Evolutionary conservation across 2,329 filamentous ascomycete genomes (phyloP).

Genomic region (Claviceps africana): DNA sequence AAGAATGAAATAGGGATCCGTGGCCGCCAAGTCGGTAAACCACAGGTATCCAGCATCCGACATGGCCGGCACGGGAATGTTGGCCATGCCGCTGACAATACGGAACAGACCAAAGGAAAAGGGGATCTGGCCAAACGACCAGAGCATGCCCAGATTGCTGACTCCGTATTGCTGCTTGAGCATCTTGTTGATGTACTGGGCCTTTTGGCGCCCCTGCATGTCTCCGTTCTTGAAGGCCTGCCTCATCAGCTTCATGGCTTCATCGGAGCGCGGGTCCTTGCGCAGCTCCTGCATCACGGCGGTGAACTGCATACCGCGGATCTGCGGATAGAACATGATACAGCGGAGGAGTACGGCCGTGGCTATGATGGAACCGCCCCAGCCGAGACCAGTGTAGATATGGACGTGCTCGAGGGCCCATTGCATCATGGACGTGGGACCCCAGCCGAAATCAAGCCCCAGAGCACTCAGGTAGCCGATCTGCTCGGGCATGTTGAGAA

Average conservation of each 20-base stretch:
- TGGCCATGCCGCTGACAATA: slow-evolving; percentile 57
- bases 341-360: slow-evolving; percentile 52
- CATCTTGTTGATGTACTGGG: slow-evolving; percentile 21
- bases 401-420: slow-evolving; percentile 73
- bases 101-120: slow-evolving; percentile 73
- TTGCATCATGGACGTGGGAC: slow-evolving; percentile 60
- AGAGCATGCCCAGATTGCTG: slow-evolving; percentile 20
- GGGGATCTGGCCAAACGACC: slow-evolving; percentile 37
- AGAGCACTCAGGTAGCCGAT: slow-evolving; percentile 73
- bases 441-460: slow-evolving; percentile 79
- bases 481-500: slow-evolving; percentile 52
- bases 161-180: slow-evolving; percentile 23
- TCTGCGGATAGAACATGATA: slow-evolving; percentile 48
- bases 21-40: slow-evolving; percentile 61
- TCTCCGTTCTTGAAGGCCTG: slow-evolving; percentile 29
- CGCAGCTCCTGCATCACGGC: slow-evolving; percentile 47
- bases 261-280: slow-evolving; percentile 37
- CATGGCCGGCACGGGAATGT: slow-evolving; percentile 68
- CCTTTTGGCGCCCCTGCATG: slow-evolving; percentile 22
- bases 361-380: slow-evolving; percentile 63
- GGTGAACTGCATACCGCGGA: slow-evolving; percentile 20
- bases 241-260: slow-evolving; percentile 36
- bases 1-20: slow-evolving; percentile 67
- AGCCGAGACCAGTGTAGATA: slow-evolving; percentile 59
- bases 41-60: slow-evolving; percentile 58